phyloP scores from a whole-genome alignment of 345 rosid genomes.

The Euclidium syriacum region DNA sequence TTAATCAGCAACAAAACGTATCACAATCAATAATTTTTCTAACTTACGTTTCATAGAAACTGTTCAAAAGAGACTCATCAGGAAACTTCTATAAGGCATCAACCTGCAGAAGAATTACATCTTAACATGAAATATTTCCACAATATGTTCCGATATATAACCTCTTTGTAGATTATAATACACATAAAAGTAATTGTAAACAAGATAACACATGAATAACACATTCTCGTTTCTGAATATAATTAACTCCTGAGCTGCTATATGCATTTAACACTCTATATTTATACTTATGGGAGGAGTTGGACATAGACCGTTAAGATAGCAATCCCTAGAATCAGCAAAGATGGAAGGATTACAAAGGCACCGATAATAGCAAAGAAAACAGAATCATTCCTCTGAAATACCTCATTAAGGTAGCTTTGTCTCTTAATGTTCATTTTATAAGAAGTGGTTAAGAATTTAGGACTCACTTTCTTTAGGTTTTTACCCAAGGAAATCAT shows the following conservation, averaged over 20 bases:
- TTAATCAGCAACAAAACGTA: background rate
- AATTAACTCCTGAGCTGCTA: background rate
- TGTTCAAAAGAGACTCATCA: no score
- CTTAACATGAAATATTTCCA: no score
- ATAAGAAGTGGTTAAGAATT: constrained; percentile 71
- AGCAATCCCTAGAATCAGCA: constrained; percentile 67
- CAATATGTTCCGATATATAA: constrained; percentile 57
- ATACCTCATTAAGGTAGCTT: constrained; percentile 66
- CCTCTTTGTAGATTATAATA: no score
- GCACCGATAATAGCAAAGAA: constrained; percentile 91
- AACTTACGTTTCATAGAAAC: constrained; percentile 27
- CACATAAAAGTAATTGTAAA: no score
- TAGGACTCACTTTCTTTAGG: constrained; percentile 75
- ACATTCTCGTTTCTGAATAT: background rate
- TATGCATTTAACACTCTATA: background rate
- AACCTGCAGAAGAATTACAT: no score
- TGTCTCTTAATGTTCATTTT: constrained; percentile 92
- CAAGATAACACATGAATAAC: constrained; percentile 7
- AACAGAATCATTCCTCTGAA: constrained; percentile 78
- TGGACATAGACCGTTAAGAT: constrained; percentile 80
- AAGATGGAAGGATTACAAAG: constrained; percentile 75
- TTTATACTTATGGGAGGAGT: constrained; percentile 66
- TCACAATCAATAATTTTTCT: constrained; percentile 3
- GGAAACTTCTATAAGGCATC: no score
- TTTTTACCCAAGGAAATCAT: constrained; percentile 75